Percentiles rank a stretch among this genome's conserved stretches.
These are phyloP conservation scores for Metschnikowia borealis DNA, from an alignment of 805 yeast species.

Conservation along the genomic window DNA sequence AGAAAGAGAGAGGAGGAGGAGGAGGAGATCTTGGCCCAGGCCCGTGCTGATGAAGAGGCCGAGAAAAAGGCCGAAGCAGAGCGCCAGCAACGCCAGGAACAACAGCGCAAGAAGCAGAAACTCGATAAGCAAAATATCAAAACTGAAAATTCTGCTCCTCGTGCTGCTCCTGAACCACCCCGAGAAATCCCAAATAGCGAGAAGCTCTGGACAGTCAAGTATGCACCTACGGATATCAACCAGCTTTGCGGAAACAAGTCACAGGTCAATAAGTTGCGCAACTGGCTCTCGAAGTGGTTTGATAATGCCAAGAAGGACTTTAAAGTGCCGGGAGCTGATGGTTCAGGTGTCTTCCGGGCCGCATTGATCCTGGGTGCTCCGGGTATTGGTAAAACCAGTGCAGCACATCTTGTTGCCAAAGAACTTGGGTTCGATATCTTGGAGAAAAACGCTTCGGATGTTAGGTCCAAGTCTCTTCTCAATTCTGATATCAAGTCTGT, in stretches of 20 bases:
- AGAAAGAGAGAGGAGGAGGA: constrained; percentile 69
- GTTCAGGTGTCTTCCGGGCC: constrained; percentile 71
- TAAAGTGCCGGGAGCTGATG: constrained; percentile 56
- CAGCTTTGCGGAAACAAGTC: constrained; percentile 86
- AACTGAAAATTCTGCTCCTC: neutral
- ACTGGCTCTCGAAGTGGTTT: constrained; percentile 81
- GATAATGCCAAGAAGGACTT: constrained; percentile 51
- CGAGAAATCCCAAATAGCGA: constrained; percentile 48
- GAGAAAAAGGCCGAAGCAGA: constrained; percentile 39
- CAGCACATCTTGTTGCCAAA: constrained; percentile 72
- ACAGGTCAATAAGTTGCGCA: constrained; percentile 57
- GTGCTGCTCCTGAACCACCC: constrained; percentile 13
- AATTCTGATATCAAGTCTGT: constrained; percentile 66
- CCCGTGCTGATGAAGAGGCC: constrained; percentile 41
- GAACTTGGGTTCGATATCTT: constrained; percentile 67
- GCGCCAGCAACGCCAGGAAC: constrained; percentile 24
- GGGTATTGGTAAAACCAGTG: constrained; percentile 80
- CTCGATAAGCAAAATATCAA: neutral
- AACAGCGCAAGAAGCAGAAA: neutral
- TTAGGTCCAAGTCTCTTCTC: constrained; percentile 76
- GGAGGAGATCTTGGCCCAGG: constrained; percentile 43
- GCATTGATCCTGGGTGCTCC: constrained; percentile 86
- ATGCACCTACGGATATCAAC: constrained; percentile 73
- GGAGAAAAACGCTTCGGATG: constrained; percentile 85
- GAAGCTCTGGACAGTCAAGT: constrained; percentile 86